Evolutionary conservation across 768 basidiomycete genomes (phyloP), one percentile per base, ranked within the genome.

Genomic region (Pleurotus cornucopiae): DNA sequence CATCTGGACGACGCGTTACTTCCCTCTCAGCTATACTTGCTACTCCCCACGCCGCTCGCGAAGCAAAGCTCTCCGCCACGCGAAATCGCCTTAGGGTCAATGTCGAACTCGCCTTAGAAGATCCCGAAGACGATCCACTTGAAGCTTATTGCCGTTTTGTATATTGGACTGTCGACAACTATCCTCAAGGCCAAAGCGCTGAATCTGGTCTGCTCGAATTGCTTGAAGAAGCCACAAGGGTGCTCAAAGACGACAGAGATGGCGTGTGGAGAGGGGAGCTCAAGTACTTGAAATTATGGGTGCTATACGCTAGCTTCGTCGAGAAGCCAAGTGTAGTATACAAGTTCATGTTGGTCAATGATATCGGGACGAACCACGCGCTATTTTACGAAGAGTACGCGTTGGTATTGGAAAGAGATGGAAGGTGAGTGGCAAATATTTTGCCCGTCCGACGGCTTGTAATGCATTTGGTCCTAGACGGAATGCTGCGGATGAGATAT

Each of bases 311-410:
- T 13, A 86, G 85, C 67, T 89, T 91, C 66, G 92, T 98, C 49
- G 95, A 98, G 73, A 85, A 85, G 65, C 88, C 94, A 41, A 83
- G 84, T 13, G 81, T 94, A 68, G 88, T 98, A 61, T 98, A 89
- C 77, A 81, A 84, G 60, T 98, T 94, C 71, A 71, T 98, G 67
- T 77, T 97, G 60, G 87, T 86, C 4, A 94, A 94, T 63, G 93
- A 97, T 62, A 89, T 98, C 61, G 97, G 94, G 4, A 88, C 91
- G 45, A 75, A 73, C 6, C 84, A 87, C 64, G 86, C 89, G 4
- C 68, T 92, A 43, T 73, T 98, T 21, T 98, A 98, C 64, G 96
- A 98, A 71, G 95, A 98, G 69, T 89, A 87, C 70, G 95, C 95
- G 0, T 79, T 82, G 34, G 85, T 88, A 12, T 74, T 95, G 45